Evolutionary conservation across 1,284 basidiomycete genomes (phyloP).

Genomic region (Leccinum pallidistipes): DNA sequence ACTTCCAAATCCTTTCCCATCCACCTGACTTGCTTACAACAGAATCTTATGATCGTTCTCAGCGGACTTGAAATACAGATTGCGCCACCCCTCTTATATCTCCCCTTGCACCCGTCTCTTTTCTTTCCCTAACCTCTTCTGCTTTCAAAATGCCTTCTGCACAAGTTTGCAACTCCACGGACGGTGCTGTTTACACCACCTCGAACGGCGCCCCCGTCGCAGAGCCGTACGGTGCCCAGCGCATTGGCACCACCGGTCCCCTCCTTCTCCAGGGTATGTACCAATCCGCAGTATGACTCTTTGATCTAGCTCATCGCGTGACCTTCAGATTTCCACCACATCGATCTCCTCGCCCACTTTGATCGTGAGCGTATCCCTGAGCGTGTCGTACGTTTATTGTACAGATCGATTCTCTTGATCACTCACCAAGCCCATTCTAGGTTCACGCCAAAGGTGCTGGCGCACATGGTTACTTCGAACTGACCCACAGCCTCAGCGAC

Average conservation of each 20-base stretch:
- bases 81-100: slow-evolving; percentile 10
- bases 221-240: slow-evolving; percentile 78
- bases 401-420: background rate
- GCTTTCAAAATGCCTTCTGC: slow-evolving; percentile 57
- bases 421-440: slow-evolving; percentile 34
- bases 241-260: slow-evolving; percentile 74
- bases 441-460: slow-evolving; percentile 87
- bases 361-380: slow-evolving; percentile 95
- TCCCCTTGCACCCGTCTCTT: background rate
- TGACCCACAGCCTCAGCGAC: slow-evolving; percentile 82
- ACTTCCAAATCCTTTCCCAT: slow-evolving; percentile 7
- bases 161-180: slow-evolving; percentile 54
- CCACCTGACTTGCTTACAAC: slow-evolving; percentile 7
- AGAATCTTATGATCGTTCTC: slow-evolving; percentile 15
- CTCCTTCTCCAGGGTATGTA: slow-evolving; percentile 79
- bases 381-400: slow-evolving; percentile 64
- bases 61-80: slow-evolving; percentile 32
- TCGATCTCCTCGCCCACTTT: slow-evolving; percentile 89
- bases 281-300: background rate
- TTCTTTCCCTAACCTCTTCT: slow-evolving; percentile 7
- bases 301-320: slow-evolving; percentile 10
- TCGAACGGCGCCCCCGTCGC: slow-evolving; percentile 76
- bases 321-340: slow-evolving; percentile 70
- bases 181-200: slow-evolving; percentile 76
- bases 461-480: slow-evolving; percentile 91